Base-by-base conservation (phyloP, 805 yeast genomes). In the Metschnikowia sp. region DNA sequence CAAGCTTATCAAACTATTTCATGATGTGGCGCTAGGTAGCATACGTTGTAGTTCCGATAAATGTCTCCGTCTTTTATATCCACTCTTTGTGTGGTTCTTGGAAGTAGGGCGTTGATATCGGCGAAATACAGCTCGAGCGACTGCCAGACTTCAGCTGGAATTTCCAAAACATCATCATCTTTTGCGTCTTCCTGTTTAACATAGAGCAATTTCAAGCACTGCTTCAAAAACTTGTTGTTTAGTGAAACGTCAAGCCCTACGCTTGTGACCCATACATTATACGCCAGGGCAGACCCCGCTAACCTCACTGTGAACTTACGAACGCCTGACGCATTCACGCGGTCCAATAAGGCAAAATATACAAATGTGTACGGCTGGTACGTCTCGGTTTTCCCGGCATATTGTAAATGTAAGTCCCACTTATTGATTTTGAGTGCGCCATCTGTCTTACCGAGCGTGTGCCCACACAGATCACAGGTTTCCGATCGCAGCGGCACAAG, bases 361-460 rank as follows among this genome's bases (percentile, higher is more conserved):
- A 59, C 55, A 28, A 52, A 53, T 8, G 58, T 40, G 37, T 53
- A 48, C 3, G 63, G 51, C 4, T 61, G 55, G 44, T 49, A 62
- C 3, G 41, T 37, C 43, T 62, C 66, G 4, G 39, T 31, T 8
- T 10, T 41, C 9, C 32, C 12, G 1, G 44, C 41, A 36, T 62
- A 56, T 1, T 52, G 43, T 12, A 82, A 54, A 8, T 49, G 47
- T 2, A 83, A 37, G 26, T 71, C 70, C 91, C 91, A 86, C 57
- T 84, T 85, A 65, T 71, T 70, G 1, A 84, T 30, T 36, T 59
- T 62, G 15, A 53, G 39, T 9, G 44, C 37, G 11, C 50, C 54
- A n/a, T 51, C 76, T 10, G 58, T 32, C 12, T 63, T 68, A 0
- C 87, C 87, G 2, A 82, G 26, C 1, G 36, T 8, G 1, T 33